A percentile compares a stretch with the other conserved stretches of the same genome.
Evolutionary conservation across 2,329 filamentous ascomycete species (phyloP).

Genomic region (Chalaropsis thielavioides): DNA sequence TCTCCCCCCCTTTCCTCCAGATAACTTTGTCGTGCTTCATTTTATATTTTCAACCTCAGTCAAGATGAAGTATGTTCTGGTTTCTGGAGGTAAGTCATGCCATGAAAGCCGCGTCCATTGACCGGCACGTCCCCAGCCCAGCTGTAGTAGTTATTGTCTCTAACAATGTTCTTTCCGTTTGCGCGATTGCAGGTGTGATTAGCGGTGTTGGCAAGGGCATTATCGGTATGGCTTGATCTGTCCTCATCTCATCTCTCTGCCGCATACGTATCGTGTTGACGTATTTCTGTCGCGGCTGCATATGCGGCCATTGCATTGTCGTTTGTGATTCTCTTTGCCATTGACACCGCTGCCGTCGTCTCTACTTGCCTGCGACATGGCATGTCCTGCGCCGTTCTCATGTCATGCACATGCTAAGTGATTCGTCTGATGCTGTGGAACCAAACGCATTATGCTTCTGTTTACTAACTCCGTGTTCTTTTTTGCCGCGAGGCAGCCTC

Average conservation of each 20-base stretch:
- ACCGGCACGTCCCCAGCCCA: slow-evolving; percentile 19
- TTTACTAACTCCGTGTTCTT: background rate
- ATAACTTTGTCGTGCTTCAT: slow-evolving; percentile 16
- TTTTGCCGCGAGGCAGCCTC: slow-evolving; percentile 36
- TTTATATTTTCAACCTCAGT: slow-evolving; percentile 2
- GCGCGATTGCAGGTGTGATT: slow-evolving; percentile 25
- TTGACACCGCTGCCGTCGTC: background rate
- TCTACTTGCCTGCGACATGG: background rate
- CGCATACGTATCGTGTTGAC: background rate
- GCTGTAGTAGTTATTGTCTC: background rate
- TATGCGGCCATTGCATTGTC: background rate
- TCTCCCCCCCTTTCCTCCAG: slow-evolving; percentile 17
- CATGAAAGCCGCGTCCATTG: slow-evolving; percentile 7
- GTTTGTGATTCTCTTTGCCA: background rate
- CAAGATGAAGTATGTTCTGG: slow-evolving; percentile 69
- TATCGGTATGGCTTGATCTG: slow-evolving; percentile 17
- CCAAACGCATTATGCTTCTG: background rate
- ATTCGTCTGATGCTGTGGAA: background rate
- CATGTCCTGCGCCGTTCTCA: too few relatives aligned
- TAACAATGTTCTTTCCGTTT: slow-evolving; percentile 10
- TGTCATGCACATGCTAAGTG: background rate
- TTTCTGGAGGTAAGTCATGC: slow-evolving; percentile 49
- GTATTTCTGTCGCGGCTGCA: background rate
- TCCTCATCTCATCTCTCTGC: background rate
- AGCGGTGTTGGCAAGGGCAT: slow-evolving; percentile 35